Evolutionary conservation across 2,329 filamentous ascomycete species (phyloP), one percentile per base, ranked within the genome.

Genomic region (Xylariaceae sp.): DNA sequence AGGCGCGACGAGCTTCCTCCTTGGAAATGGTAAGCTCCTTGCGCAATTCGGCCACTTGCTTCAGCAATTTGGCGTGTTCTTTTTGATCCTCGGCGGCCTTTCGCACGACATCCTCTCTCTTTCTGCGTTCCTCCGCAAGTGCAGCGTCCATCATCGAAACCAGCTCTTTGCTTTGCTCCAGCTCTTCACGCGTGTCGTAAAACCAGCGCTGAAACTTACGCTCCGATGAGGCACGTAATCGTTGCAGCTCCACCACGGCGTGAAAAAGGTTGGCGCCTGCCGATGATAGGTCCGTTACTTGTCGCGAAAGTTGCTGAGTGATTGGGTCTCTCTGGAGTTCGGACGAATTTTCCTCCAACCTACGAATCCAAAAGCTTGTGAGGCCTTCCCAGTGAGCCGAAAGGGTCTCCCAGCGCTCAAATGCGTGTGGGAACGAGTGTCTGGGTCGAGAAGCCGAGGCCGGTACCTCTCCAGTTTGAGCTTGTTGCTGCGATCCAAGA

Each of bases 161-260:
- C 44, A 89, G 80, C 74, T 97, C 94, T 65, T 90, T 88, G 53
- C 87, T 83, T 34, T 89, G 86, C 76, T 97, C 94, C 65, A 96
- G 85, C 66, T 97, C 92, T 37, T 88, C 83, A 55, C 92, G 83
- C 6, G 92, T 96, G 73, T 99, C 94, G 67, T 96, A 96, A 76
- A 97, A 97, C 94, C 94, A 99, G 54, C 94, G 85, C 75, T 99
- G 94, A 68, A 99, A 99, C 73, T 97, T 97, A 64, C 94, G 87
- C 74, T 99, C 94, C 0, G 93, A 97, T 58, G 92, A 96, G 44
- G 94, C 94, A 49, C 94, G 88, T 30, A 99, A 80, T 35, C 94
- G 87, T 73, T 99, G 94, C 51, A 99, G 79, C 74, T 99, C 94
- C 2, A 99, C 94, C 0, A 99, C 92, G 8, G 94, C 94, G 73